Evolutionary conservation across 108 stramenopile species (phyloP), one percentile per base, ranked within the genome.

Genomic region (Pseudonitzschia pungens): DNA sequence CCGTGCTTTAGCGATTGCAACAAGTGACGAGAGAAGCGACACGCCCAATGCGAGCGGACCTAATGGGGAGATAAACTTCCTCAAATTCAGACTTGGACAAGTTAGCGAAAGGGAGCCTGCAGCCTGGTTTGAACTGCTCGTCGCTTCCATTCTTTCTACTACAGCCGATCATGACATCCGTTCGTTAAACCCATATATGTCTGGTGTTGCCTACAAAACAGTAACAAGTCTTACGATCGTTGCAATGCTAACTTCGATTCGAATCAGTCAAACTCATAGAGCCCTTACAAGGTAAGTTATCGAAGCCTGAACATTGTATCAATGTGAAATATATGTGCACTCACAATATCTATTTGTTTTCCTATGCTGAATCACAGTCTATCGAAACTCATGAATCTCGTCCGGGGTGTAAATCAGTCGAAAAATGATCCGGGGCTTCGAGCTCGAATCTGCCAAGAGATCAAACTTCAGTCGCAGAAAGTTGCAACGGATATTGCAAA

Each of bases 1-100:
- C 45, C 70, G 94, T 51, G 92, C 94, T 12, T 82, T 93, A 11
- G 89, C 92, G 12, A 95, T 95, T 67, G 92, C 88, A 32, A 92
- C 90, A 5, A 95, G 94, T 80, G 94, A 93, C 45, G 94, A 95
- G 79, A 66, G 94, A 48, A 95, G 94, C 70, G 92, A 95, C 69
- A 84, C 80, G 10, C 82, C 90, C 31, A 78, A 80, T 62, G 87
- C 86, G 65, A 57, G 64, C 41, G 79, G 91, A 68, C 71, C 76
- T 4, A 62, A 76, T 48, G 85, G 81, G 33, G 94, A 95, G 70
- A 87, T 91, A 68, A 91, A 92, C 50, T 95, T 92, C 70, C 71
- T 92, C 55, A 76, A 81, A 45, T 95, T 95, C 56, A 76, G 94
- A 14, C 86, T 95, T 20, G 94, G 94, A n/a, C 94, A 95, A 76